A percentile compares a stretch with the other conserved stretches of the same genome.
Conservation (phyloP, 163 green algal species). For the Scenedesmus sp. region DNA sequence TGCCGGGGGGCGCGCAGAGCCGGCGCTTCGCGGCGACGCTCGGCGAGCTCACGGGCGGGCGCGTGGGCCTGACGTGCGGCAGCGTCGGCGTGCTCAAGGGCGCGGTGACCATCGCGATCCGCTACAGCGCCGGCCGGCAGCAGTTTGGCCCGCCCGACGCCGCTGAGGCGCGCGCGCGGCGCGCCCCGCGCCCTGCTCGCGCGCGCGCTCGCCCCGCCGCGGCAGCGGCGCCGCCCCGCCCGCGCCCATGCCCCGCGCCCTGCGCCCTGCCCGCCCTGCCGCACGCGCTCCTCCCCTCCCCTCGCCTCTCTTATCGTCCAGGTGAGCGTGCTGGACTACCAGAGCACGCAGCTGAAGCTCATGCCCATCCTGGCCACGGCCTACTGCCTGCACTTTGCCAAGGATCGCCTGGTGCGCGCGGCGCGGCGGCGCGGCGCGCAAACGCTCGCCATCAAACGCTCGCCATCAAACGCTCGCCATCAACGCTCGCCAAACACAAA, state of each 20-base stretch:
- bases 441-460: not conserved
- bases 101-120: constrained; percentile 82
- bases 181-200: too few relatives aligned
- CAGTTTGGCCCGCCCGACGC: constrained; percentile 86
- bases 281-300: too few relatives aligned
- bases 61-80: constrained; percentile 77
- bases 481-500: too few relatives aligned
- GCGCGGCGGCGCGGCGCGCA: too few relatives aligned
- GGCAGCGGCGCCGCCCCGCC: too few relatives aligned
- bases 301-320: constrained; percentile 7
- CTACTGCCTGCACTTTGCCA: constrained; percentile 80
- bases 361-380: constrained; percentile 83
- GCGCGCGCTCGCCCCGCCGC: too few relatives aligned
- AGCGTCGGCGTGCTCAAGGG: constrained; percentile 79
- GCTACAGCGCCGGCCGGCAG: constrained; percentile 82
- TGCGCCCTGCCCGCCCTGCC: too few relatives aligned
- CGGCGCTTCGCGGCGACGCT: constrained; percentile 87
- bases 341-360: constrained; percentile 80
- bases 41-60: constrained; percentile 87
- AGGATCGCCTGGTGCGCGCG: constrained; percentile 40
- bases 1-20: constrained; percentile 34
- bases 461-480: too few relatives aligned
- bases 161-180: constrained; percentile 61
- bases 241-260: too few relatives aligned
- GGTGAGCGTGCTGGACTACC: constrained; percentile 89